Percentiles rank a stretch among this genome's conserved stretches.
phyloP scores from a whole-genome alignment of 495 filamentous ascomycete genomes.

The Tuber magnatum region DNA sequence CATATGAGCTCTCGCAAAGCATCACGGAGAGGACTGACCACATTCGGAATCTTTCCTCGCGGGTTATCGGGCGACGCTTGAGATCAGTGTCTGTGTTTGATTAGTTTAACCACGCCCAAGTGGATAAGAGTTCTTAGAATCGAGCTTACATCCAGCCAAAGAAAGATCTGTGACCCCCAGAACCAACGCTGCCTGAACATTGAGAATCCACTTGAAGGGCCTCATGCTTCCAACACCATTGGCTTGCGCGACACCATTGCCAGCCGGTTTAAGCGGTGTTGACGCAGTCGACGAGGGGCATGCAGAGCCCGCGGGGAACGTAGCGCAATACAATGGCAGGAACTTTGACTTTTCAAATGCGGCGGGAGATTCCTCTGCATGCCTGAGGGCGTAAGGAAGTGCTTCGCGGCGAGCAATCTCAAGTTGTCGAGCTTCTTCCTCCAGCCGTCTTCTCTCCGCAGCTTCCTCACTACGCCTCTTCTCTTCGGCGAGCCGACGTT shows the following conservation, averaged over 20 bases:
- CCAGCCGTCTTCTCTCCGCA: slow-evolving; percentile 11
- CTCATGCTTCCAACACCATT: slow-evolving; percentile 21
- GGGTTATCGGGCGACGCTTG: slow-evolving; percentile 17
- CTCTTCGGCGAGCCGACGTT: slow-evolving; percentile 33
- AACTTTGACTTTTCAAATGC: slow-evolving; percentile 18
- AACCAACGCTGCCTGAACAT: slow-evolving; percentile 39
- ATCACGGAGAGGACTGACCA: slow-evolving; percentile 36
- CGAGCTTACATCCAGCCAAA: slow-evolving; percentile 30
- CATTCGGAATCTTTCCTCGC: slow-evolving; percentile 35
- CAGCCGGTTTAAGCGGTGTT: slow-evolving; percentile 15
- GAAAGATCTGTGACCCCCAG: slow-evolving; percentile 34
- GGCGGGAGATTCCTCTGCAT: slow-evolving; percentile 18
- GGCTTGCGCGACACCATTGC: slow-evolving; percentile 14
- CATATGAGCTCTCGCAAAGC: slow-evolving; percentile 32
- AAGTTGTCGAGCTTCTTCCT: slow-evolving; percentile 22
- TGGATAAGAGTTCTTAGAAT: slow-evolving; percentile 5
- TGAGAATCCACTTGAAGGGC: slow-evolving; percentile 34
- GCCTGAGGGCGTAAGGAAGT: slow-evolving; percentile 35
- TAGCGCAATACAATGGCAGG: slow-evolving; percentile 33
- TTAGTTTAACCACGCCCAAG: slow-evolving; percentile 16
- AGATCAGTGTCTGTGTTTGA: slow-evolving; percentile 15
- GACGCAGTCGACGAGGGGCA: slow-evolving; percentile 6
- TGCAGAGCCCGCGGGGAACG: slow-evolving; percentile 13
- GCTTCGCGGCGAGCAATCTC: slow-evolving; percentile 31
- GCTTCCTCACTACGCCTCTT: slow-evolving; percentile 22